These are phyloP conservation scores for Ruellia speciosa DNA, from an alignment of 305 asterid species.

Conservation along the genomic window DNA sequence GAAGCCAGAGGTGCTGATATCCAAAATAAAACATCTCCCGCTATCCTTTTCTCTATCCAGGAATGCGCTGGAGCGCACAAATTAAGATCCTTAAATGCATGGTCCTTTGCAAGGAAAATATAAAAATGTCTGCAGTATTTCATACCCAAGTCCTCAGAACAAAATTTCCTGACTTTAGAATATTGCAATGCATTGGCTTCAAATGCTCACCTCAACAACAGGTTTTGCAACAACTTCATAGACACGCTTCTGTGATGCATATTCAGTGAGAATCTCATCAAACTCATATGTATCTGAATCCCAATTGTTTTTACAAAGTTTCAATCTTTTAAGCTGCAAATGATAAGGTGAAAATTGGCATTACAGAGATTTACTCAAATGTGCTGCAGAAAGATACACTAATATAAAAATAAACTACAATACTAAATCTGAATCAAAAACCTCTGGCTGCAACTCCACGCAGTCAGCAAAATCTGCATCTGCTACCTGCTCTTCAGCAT, in stretches of 20 bases:
- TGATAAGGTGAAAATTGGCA: slow-evolving; percentile 16
- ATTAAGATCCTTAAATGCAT: too few species aligned
- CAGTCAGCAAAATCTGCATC: slow-evolving; percentile 99
- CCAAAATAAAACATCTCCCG: neutral
- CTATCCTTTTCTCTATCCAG: slow-evolving; percentile 6
- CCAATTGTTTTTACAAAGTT: slow-evolving; percentile 95
- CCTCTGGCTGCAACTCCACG: slow-evolving; percentile 98
- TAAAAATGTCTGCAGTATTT: neutral
- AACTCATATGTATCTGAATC: slow-evolving; percentile 94
- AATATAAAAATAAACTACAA: slow-evolving; percentile 15
- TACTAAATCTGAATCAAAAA: slow-evolving; percentile 19
- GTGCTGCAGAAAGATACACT: neutral
- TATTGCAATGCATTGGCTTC: slow-evolving; percentile 8
- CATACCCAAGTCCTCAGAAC: slow-evolving; percentile 11
- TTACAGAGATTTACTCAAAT: slow-evolving; percentile 9
- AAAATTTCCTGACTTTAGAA: neutral
- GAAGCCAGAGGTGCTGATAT: slow-evolving; percentile 12
- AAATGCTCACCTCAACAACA: slow-evolving; percentile 79
- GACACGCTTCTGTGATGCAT: slow-evolving; percentile 92
- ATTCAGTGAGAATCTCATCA: slow-evolving; percentile 90
- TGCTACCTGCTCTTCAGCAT: slow-evolving; percentile 82
- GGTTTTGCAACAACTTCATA: slow-evolving; percentile 99
- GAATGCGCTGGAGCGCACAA: neutral
- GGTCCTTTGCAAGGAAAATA: neutral
- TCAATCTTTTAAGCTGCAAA: slow-evolving; percentile 76